Base-by-base conservation (phyloP, 768 basidiomycete species). In the Mycena amicta region DNA sequence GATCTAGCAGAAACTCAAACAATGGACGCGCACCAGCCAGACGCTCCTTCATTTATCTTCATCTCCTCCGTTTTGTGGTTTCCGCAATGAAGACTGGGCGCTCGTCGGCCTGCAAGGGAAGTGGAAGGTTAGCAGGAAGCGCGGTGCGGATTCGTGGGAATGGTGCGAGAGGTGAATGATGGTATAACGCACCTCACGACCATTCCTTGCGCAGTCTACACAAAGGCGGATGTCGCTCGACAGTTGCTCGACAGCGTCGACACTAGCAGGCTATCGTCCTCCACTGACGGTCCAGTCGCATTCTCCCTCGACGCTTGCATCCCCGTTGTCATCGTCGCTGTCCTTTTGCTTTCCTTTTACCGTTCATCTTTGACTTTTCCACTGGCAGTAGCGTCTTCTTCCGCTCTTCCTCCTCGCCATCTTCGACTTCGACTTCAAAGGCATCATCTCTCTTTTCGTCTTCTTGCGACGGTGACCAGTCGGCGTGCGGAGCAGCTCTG, bases 41-140 rank as follows among this genome's bases (percentile, higher is more conserved):
- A 49, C 87, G 75, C 62, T 85, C 80, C 43, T 23, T 45, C 79
- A 77, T 50, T 75, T 76, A 53, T 73, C 76, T 40, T 73, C 72
- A 43, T 71, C 71, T 54, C 65, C 64, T 16, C 69, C 59, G 18
- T 78, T 77, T n/a, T n/a, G n/a, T n/a, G n/a, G n/a, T n/a, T 45
- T 23, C 20, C 20, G 12, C 5, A 5, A n/a, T 13, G 8, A 41
- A 87, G 63, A 23, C 78, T 80, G 3, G 89, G 72, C 6, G 69
- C 80, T 13, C 80, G 75, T 39, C n/a, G n/a, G n/a, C n/a, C n/a
- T n/a, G n/a, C 83, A 73, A 3, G 86, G 47, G 68, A 90, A 89
- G 56, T 75, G 81, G 30, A 72, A 72, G 25, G 80, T 74, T 33
- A 78, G 80, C n/a, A 74, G 65, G 3, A 85, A 77, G 30, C 85